Evolutionary conservation across 2,329 filamentous ascomycete species (phyloP), one percentile per base, ranked within the genome.

Genomic region (Ophiocordyceps camponoti-saundersi): DNA sequence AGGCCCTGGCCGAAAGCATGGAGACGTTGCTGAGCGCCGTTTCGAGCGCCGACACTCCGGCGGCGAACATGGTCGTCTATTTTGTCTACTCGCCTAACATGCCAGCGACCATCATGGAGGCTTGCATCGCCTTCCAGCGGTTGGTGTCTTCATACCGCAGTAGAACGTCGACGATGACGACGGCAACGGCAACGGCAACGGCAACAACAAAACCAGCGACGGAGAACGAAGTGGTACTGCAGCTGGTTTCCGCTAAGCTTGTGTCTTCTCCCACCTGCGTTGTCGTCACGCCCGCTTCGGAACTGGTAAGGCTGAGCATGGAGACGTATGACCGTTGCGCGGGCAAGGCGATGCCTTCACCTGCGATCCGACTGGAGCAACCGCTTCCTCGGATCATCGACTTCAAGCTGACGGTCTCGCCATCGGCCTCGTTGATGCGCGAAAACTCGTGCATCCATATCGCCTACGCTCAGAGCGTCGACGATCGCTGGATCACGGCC

Each of bases 401-500:
- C 45, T 92, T 93, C 63, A 83, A 85, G 58, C 64, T 89, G 2
- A 72, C 69, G 1, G 63, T 75, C 1, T 77, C 75, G 15, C 81
- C 84, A 2, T 85, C 84, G 0, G 74, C 78, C 18, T 84, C 86
- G 18, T 66, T 90, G 6, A 68, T 92, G 46, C 77, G 82, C 47
- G 85, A 92, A 58, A 86, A 88, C 52, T 84, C 79, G 0, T 82
- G 82, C 56, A 77, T 94, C 29, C 86, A 94, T 59, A 67, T 93
- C 42, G 84, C 82, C 1, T 93, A 93, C 56, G 77, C 82, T 2
- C 73, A 80, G 47, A 89, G 84, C 56, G 69, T 80, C 12, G 84
- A 90, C 58, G 77, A 82, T 20, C 70, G 80, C 10, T 94, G 87
- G 87, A 66, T 92, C 36, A 82, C 80, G 13, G 82, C 79, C 6